phyloP scores from a whole-genome alignment of 2,329 filamentous ascomycete genomes.

The Trichoderma afroharzianum region DNA sequence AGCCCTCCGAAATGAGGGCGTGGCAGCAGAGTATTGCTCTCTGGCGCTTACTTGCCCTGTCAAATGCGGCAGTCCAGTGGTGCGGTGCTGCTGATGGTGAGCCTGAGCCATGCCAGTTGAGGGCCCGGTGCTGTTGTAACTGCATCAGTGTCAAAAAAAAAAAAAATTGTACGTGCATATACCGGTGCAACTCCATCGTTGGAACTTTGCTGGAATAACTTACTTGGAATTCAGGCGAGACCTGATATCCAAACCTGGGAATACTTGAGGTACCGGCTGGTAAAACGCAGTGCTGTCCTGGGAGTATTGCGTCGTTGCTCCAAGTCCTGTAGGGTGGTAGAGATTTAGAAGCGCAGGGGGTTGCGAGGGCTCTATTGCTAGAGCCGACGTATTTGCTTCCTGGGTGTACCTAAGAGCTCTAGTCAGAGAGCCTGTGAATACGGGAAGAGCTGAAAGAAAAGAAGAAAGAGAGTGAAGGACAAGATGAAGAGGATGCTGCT shows the following conservation, averaged over 20 bases:
- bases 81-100: conserved; percentile 42
- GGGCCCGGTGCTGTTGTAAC: conserved; percentile 43
- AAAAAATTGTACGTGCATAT: not conserved
- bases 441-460: not conserved
- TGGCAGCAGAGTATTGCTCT: conserved; percentile 51
- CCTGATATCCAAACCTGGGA: conserved; percentile 50
- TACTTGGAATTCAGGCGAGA: conserved; percentile 55
- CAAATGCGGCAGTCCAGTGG: conserved; percentile 48
- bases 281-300: conserved; percentile 50
- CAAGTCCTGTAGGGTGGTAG: conserved; percentile 49
- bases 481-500: not conserved
- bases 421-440: conserved; percentile 18
- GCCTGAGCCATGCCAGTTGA: conserved; percentile 57
- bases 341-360: conserved; percentile 49
- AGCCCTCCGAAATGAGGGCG: conserved; percentile 48
- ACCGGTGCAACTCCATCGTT: not conserved
- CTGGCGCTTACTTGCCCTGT: conserved; percentile 46
- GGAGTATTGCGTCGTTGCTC: conserved; percentile 45
- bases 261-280: conserved; percentile 41
- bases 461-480: not conserved
- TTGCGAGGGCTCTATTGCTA: conserved; percentile 53
- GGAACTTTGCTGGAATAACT: conserved; percentile 28
- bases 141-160: conserved; percentile 19
- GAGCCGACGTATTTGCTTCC: conserved; percentile 49
- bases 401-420: conserved; percentile 49